Base-by-base conservation (phyloP, 2,329 filamentous ascomycete genomes). In the Fusarium dimerum region DNA sequence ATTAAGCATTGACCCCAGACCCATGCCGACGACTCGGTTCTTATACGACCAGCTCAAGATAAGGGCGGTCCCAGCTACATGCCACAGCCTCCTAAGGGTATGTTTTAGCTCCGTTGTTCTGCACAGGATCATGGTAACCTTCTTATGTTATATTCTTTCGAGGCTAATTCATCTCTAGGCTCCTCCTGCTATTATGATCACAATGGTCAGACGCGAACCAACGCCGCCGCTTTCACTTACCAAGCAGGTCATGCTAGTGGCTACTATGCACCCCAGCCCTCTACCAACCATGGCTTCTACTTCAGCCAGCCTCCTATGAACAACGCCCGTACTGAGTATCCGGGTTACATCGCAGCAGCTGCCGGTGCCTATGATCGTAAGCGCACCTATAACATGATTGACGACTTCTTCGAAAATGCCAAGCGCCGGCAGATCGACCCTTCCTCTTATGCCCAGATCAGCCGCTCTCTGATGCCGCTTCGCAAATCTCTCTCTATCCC, bases 351-450 rank as follows among this genome's bases (percentile, higher is more conserved):
- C 52, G 13, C 32, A 11, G 69, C 74, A 47, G 67, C 73, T 45
- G 69, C 74, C 40, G 64, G 69, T 34, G 76, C 88, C 66, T 90
- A 93, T 67, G 82, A 85, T 61, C 85, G 89, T 67, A 94, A 93
- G 76, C 90, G 92, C 56, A 85, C 85, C n/a, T 90, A 88, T 63
- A 92, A 97, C 66, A 89, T 90, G 52, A 78, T 97, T 54, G 93
- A 96, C 68, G 91, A 96, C 70, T 96, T 97, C 76, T 96, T 97
- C 62, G 90, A 89, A 61, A 91, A 90, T 69, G 86, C 92, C 62
- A 97, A 97, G 80, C 90, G 92, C 65, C 89, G 92, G 67, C 86
- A 92, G 64, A 89, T 97, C 61, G 91, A 97, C 69, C 89, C 92
- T 4, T 82, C 82, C 48, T 94, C 89, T n/a, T 97, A 97, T 73